These are phyloP conservation scores for Mucor ambiguus DNA, from an alignment of 371 early-diverging fungal genomes.

Conservation along the genomic window DNA sequence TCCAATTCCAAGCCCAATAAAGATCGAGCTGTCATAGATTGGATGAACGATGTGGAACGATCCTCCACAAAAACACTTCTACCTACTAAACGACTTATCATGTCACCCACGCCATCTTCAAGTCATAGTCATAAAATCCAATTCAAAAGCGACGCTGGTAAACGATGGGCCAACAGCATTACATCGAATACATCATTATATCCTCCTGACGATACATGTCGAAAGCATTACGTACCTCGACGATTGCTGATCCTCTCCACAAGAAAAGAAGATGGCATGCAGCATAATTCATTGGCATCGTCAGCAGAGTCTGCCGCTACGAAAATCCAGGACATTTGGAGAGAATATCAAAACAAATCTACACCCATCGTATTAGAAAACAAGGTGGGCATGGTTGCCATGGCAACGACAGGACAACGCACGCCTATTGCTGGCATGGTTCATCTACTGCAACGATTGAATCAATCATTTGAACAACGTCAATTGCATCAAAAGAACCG, in stretches of 20 bases:
- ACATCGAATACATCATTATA: slow-evolving; percentile 20
- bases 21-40: slow-evolving; percentile 36
- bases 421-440: slow-evolving; percentile 36
- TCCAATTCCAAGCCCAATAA: slow-evolving; percentile 9
- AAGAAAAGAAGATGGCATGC: background rate
- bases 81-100: background rate
- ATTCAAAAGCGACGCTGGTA: slow-evolving; percentile 44
- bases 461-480: slow-evolving; percentile 30
- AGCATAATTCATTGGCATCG: background rate
- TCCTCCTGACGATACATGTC: slow-evolving; percentile 31
- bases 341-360: slow-evolving; percentile 22
- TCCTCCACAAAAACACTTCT: slow-evolving; percentile 16
- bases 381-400: slow-evolving; percentile 15
- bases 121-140: slow-evolving; percentile 27
- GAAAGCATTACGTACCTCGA: slow-evolving; percentile 38
- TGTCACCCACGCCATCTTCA: slow-evolving; percentile 17
- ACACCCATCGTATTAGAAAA: slow-evolving; percentile 7
- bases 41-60: slow-evolving; percentile 46
- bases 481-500: slow-evolving; percentile 25
- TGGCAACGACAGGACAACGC: slow-evolving; percentile 15
- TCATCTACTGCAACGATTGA: slow-evolving; percentile 31
- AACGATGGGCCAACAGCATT: slow-evolving; percentile 34
- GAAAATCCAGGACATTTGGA: slow-evolving; percentile 24
- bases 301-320: slow-evolving; percentile 9
- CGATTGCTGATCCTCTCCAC: slow-evolving; percentile 14